Conservation (phyloP, 305 asterid species). For the Fraxinus velutina region DNA sequence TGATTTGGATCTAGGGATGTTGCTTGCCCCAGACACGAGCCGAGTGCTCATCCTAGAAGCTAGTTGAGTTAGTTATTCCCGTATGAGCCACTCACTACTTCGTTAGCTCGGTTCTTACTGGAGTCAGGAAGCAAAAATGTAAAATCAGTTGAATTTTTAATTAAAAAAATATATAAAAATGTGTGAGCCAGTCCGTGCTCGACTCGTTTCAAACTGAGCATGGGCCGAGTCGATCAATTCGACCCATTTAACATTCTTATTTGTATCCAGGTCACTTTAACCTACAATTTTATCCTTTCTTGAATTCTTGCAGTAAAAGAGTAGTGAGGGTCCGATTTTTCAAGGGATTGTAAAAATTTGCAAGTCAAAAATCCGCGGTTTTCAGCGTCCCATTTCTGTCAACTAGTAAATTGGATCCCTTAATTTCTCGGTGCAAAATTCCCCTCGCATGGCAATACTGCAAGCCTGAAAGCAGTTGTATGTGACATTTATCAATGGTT, state of each 20-base stretch:
- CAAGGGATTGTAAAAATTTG: conserved; percentile 32
- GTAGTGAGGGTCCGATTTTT: conserved; percentile 33
- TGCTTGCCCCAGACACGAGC: not conserved
- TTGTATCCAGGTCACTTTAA: too few species aligned
- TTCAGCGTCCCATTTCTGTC: conserved; percentile 51
- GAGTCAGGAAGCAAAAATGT: not conserved
- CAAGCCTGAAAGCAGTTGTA: conserved; percentile 51
- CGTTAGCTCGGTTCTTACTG: not conserved
- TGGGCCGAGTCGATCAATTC: too few species aligned
- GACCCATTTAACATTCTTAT: too few species aligned
- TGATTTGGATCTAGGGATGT: not conserved
- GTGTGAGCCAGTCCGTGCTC: not conserved
- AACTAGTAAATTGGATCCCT: conserved; percentile 55
- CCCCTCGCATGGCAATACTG: conserved; percentile 61
- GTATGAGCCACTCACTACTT: not conserved
- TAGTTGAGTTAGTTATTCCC: not conserved
- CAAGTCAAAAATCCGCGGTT: conserved; percentile 58
- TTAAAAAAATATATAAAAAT: too few species aligned
- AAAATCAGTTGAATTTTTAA: too few species aligned
- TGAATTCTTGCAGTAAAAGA: not conserved
- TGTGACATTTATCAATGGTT: conserved; percentile 35
- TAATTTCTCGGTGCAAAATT: conserved; percentile 52
- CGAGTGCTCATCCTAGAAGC: not conserved
- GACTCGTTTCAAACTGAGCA: not conserved
- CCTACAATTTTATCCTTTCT: not conserved